Conservation (phyloP, 371 early-diverging fungal genomes). For the Circinella minor region DNA sequence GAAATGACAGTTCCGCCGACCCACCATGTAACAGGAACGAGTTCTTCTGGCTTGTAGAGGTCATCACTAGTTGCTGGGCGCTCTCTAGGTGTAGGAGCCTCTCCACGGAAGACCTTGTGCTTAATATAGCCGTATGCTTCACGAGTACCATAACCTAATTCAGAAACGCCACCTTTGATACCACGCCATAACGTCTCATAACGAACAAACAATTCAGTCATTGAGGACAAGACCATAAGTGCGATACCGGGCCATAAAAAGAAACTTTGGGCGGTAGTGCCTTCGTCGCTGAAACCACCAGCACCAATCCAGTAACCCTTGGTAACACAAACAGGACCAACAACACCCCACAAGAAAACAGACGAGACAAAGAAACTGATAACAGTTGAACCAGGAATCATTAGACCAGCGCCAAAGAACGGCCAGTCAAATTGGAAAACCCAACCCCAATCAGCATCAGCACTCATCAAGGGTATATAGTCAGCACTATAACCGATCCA, state of each 20-base stretch:
- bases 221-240: constrained; percentile 69
- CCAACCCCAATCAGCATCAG: constrained; percentile 67
- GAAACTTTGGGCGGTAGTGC: constrained; percentile 56
- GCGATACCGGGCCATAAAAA: constrained; percentile 80
- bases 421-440: constrained; percentile 57
- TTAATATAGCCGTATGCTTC: background rate
- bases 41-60: constrained; percentile 40
- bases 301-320: constrained; percentile 42
- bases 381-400: constrained; percentile 65
- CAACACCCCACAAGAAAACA: constrained; percentile 60
- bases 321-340: constrained; percentile 46
- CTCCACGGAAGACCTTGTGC: constrained; percentile 7
- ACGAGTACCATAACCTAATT: background rate
- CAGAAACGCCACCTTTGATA: constrained; percentile 28
- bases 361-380: constrained; percentile 61
- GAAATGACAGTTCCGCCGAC: constrained; percentile 56
- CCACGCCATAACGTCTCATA: constrained; percentile 65
- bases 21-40: constrained; percentile 72
- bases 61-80: constrained; percentile 29
- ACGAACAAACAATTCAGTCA: constrained; percentile 64
- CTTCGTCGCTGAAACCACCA: constrained; percentile 38
- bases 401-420: constrained; percentile 75
- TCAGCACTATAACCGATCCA: constrained; percentile 60
- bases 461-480: constrained; percentile 49
- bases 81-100: background rate